Base-by-base conservation (phyloP, 352 stramenopile species). In the Globisporangium yorkense region DNA sequence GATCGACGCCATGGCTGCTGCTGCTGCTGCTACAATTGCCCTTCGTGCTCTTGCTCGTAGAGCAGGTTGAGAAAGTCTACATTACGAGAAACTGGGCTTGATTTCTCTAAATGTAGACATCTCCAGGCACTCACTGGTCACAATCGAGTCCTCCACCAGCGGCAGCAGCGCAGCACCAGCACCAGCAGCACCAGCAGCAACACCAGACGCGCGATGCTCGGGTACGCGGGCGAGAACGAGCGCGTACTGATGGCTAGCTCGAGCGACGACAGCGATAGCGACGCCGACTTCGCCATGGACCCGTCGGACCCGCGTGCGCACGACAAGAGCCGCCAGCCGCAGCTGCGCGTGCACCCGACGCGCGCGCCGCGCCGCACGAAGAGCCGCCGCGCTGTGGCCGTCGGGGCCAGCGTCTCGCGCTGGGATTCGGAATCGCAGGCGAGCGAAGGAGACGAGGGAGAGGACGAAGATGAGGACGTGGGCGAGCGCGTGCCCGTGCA, bases 221-320 rank as follows among this genome's bases (percentile, higher is more conserved):
- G 64, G 40, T 53, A 78, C 43, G 70, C 75, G n/a, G 74, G 46
- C 51, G 57, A 65, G 56, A 64, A 57, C 45, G 62, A 54, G 59
- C 63, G 56, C 58, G 65, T 71, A 41, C 54, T 73, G 29, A 55
- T 54, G 24, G 16, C 49, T 10, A 1, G 10, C 16, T 9, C 50
- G 18, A 12, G 12, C n/a, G n/a, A 40, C 16, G 67, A 73, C 10
- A 67, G 64, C 44, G 78, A 90, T 31, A 66, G 70, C 37, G 78
- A 85, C 44, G 52, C 73, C 24, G 27, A 77, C 47, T 77, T 86
- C 37, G 67, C 88, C n/a, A 76, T 92, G 77, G 82, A 92, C 44
- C 82, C 82, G 16, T 92, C 82, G 43, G 78, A 92, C 55, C 82
- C 82, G 29, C 79, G 82, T 18, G 80, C 82, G 27, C 82, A 92